A percentile compares a stretch with the other conserved stretches of the same genome.
phyloP scores from a whole-genome alignment of 306 rosid species.

The Medicago ruthenica region DNA sequence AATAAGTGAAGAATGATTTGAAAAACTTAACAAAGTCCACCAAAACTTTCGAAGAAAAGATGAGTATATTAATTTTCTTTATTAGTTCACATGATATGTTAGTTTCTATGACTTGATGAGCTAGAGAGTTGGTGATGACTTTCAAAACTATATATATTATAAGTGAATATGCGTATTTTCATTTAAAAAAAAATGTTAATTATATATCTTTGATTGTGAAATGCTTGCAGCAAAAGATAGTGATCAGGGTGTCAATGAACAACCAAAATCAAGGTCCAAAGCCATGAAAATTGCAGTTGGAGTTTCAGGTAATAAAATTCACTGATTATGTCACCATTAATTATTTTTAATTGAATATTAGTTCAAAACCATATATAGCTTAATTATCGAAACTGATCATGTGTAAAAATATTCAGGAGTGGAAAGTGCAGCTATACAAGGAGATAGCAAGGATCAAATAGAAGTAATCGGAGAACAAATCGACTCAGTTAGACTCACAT shows the following conservation, averaged over 20 bases:
- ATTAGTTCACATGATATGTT: too few species aligned
- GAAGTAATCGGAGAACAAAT: constrained; percentile 53
- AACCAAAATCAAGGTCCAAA: constrained; percentile 41
- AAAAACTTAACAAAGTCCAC: too few species aligned
- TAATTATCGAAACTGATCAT: not conserved
- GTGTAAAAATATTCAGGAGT: constrained; percentile 42
- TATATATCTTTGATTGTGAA: not conserved
- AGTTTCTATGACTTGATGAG: too few species aligned
- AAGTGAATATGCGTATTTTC: not conserved
- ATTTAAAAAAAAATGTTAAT: not conserved
- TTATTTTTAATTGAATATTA: not conserved
- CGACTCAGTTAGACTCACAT: constrained; percentile 50
- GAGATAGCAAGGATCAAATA: constrained; percentile 40
- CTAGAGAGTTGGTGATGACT: too few species aligned
- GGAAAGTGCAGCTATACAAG: constrained; percentile 43
- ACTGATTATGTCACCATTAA: not conserved
- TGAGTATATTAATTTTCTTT: too few species aligned
- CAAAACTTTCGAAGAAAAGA: too few species aligned
- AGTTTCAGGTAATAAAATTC: constrained; percentile 45
- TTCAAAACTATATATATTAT: not conserved
- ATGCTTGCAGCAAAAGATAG: constrained; percentile 61
- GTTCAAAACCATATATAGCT: not conserved
- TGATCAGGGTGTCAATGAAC: constrained; percentile 51
- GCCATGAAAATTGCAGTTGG: constrained; percentile 58
- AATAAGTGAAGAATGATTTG: too few species aligned